A percentile compares a stretch with the other conserved stretches of the same genome.
Evolutionary conservation across 2,329 filamentous ascomycete genomes (phyloP).

Genomic region (Fusarium longipes): DNA sequence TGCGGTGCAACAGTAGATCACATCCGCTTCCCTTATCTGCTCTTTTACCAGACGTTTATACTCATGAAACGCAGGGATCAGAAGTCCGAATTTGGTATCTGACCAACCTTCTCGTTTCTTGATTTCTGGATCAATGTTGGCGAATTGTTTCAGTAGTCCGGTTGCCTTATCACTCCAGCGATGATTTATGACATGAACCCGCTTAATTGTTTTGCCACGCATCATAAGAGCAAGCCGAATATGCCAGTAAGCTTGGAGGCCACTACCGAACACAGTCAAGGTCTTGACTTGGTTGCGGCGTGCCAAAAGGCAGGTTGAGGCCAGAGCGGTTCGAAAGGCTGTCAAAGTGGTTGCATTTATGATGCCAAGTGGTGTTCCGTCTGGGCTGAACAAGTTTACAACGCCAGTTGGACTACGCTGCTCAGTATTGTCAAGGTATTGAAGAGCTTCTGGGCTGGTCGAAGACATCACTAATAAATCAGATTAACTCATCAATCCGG

Average conservation of each 20-base stretch:
- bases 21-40: conserved; percentile 77
- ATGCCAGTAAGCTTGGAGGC: conserved; percentile 95
- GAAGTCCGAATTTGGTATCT: conserved; percentile 73
- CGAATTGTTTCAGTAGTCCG: conserved; percentile 61
- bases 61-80: conserved; percentile 78
- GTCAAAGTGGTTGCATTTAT: conserved; percentile 80
- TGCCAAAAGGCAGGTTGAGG: conserved; percentile 72
- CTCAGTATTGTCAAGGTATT: conserved; percentile 45
- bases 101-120: conserved; percentile 71
- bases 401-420: conserved; percentile 69
- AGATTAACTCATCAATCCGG: not conserved
- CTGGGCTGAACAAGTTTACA: conserved; percentile 73
- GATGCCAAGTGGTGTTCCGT: conserved; percentile 73
- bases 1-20: conserved; percentile 91
- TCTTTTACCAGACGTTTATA: conserved; percentile 74
- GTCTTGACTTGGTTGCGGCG: conserved; percentile 77
- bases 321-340: conserved; percentile 82
- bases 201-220: conserved; percentile 75
- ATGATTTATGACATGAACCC: conserved; percentile 86
- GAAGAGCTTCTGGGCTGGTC: conserved; percentile 54
- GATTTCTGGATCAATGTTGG: conserved; percentile 54
- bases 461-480: conserved; percentile 70
- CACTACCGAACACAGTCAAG: conserved; percentile 86
- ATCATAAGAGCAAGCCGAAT: conserved; percentile 84
- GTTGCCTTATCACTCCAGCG: conserved; percentile 70